A percentile compares a stretch with the other conserved stretches of the same genome.
Conservation (phyloP, 495 filamentous ascomycete genomes). For the Cryomyces minteri region DNA sequence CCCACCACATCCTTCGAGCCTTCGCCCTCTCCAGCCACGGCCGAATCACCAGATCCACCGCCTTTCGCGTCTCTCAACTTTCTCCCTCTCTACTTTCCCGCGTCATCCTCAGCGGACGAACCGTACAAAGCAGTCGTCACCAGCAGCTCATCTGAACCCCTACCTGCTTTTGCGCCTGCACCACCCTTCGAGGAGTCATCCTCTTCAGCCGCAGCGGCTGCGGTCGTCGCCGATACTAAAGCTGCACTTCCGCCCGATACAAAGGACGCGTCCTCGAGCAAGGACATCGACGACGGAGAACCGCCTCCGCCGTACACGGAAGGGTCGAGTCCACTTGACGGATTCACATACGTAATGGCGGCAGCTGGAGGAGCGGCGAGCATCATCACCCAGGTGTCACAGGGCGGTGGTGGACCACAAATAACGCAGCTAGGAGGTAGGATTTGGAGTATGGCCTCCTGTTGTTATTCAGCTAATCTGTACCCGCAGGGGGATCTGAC, state of each 20-base stretch:
- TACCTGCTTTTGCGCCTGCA: slow-evolving; percentile 29
- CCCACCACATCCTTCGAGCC: too few species aligned
- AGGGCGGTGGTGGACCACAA: slow-evolving; percentile 55
- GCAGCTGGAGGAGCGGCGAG: slow-evolving; percentile 89
- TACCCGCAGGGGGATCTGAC: slow-evolving; percentile 56
- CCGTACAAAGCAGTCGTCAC: slow-evolving; percentile 33
- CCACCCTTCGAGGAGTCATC: slow-evolving; percentile 16
- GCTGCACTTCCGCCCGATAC: slow-evolving; percentile 60
- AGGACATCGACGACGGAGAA: slow-evolving; percentile 66
- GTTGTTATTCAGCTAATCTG: neutral
- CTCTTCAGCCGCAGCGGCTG: slow-evolving; percentile 15
- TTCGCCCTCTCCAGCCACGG: slow-evolving; percentile 1
- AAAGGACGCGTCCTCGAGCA: slow-evolving; percentile 51
- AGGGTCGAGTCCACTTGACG: slow-evolving; percentile 76
- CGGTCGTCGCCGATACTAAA: slow-evolving; percentile 56
- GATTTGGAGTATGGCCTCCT: neutral
- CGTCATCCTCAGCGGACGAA: slow-evolving; percentile 22
- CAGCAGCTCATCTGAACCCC: slow-evolving; percentile 25
- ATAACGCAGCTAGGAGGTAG: slow-evolving; percentile 78
- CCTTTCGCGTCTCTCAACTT: slow-evolving; percentile 34
- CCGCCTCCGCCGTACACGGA: slow-evolving; percentile 94
- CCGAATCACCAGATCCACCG: slow-evolving; percentile 34
- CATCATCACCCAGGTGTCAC: slow-evolving; percentile 97
- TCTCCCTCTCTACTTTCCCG: slow-evolving; percentile 28
- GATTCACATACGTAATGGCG: slow-evolving; percentile 95